Percentiles rank a stretch among this genome's conserved stretches.
phyloP scores from a whole-genome alignment of 805 yeast species.

The Wickerhamiella siamensis region DNA sequence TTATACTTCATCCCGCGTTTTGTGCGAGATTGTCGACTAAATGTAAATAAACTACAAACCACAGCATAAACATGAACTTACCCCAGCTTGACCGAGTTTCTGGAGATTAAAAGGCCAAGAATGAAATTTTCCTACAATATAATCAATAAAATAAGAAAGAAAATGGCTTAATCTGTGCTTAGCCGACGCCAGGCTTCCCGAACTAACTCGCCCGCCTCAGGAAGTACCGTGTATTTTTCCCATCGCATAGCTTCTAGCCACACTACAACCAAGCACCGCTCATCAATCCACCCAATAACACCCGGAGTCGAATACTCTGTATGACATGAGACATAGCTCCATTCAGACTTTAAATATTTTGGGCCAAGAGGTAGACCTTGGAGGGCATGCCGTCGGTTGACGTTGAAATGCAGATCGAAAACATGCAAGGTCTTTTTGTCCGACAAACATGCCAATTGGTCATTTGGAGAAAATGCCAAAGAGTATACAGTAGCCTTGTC shows the following conservation, averaged over 20 bases:
- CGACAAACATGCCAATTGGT: conserved; percentile 67
- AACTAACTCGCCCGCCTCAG: conserved; percentile 43
- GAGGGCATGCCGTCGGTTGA: conserved; percentile 46
- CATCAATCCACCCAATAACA: conserved; percentile 61
- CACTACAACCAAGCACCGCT: conserved; percentile 54
- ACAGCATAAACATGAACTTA: neutral
- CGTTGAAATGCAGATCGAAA: conserved; percentile 36
- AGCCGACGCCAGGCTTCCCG: conserved; percentile 61
- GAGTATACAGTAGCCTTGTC: conserved; percentile 74
- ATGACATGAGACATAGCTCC: conserved; percentile 75
- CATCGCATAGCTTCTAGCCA: conserved; percentile 66
- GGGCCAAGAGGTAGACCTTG: conserved; percentile 53
- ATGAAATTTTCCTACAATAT: neutral
- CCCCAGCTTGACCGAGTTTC: neutral
- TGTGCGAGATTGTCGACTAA: conserved; percentile 23
- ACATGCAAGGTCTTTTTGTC: conserved; percentile 85
- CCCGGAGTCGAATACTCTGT: conserved; percentile 31
- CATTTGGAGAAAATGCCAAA: conserved; percentile 70
- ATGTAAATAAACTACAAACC: neutral
- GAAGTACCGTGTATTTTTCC: conserved; percentile 72
- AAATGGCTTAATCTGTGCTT: neutral
- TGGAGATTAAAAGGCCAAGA: neutral
- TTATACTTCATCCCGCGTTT: conserved; percentile 16
- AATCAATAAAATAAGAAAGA: neutral
- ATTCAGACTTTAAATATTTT: conserved; percentile 63